Base-by-base conservation (phyloP, 2,329 filamentous ascomycete species). In the Teratosphaeria nubilosa region DNA sequence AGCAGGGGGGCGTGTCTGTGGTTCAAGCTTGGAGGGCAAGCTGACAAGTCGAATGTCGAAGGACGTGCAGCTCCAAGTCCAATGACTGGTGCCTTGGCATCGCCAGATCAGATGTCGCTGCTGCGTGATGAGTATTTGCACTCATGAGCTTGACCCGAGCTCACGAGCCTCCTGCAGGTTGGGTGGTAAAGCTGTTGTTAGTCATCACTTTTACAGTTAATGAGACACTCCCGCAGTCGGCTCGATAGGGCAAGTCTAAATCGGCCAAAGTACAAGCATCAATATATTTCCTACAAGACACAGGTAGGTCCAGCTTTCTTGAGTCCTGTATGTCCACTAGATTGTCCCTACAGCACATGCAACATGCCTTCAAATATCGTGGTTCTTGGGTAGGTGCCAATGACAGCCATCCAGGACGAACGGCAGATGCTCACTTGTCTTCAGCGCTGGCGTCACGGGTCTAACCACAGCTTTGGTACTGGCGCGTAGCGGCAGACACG, bases 381-480 rank as follows among this genome's bases (percentile, higher is more conserved):
- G 4, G 75, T 80, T 10, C 69, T 80, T 50, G 78, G 78, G 78
- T 78, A 69, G 70, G 74, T 58, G 53, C 16, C 32, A 22, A 52
- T 13, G 41, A n/a, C n/a, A 63, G n/a, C 45, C 25, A 11, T 9
- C 11, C 56, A 58, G 37, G 56, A 55, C 22, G 7, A 11, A 22
- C 16, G 16, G 16, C 55, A 34, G 24, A 51, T 52, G 58, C 59
- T 63, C n/a, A 60, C 34, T 51, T 13, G 6, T 55, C 20, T 27
- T 27, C 54, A 69, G 67, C 34, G 85, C 85, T 55, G 85, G 85
- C 53, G 84, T 88, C 5, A 78, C 82, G 32, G 85, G 84, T 27
- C 77, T 88, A 56, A 87, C 85, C 2, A 86, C 83, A 1, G 85
- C 85, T 37, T 75, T 86, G 25, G 73, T 83, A 16, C 74, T 87